Conservation (phyloP, 192 early-diverging fungal species). For the Backusella tarrabulga region DNA sequence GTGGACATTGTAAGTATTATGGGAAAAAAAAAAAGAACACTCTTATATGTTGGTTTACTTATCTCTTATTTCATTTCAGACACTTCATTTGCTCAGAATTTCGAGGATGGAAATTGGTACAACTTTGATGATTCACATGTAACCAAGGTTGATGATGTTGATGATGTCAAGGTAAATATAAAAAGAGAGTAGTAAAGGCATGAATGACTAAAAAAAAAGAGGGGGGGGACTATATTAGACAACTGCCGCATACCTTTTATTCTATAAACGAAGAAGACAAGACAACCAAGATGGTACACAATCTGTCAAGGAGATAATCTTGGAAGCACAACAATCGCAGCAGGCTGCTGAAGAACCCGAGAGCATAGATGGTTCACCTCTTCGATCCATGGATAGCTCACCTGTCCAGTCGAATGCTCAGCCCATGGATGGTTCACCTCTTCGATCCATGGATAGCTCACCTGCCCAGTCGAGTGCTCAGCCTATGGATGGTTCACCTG, state of each 20-base stretch:
- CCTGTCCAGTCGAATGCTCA: no score
- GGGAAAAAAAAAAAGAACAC: no score
- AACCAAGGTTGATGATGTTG: slow-evolving; percentile 20
- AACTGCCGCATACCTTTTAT: slow-evolving; percentile 58
- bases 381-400: no score
- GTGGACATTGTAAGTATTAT: slow-evolving; percentile 64
- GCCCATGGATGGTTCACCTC: no score
- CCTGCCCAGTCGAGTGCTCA: no score
- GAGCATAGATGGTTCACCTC: no score
- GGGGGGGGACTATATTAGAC: slow-evolving; percentile 41
- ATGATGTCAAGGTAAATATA: slow-evolving; percentile 33
- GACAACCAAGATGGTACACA: background rate
- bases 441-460: no score
- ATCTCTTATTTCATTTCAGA: slow-evolving; percentile 32
- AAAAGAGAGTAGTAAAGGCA: background rate
- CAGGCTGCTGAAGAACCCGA: slow-evolving; percentile 12
- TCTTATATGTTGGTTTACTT: background rate
- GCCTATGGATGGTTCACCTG: no score
- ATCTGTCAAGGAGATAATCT: slow-evolving; percentile 11
- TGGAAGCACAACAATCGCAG: slow-evolving; percentile 15
- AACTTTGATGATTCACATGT: slow-evolving; percentile 81
- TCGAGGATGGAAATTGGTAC: slow-evolving; percentile 69
- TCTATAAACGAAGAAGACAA: slow-evolving; percentile 52
- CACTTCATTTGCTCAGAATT: slow-evolving; percentile 76
- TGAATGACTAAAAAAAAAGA: background rate